These are phyloP conservation scores for Capsella rubella DNA, from an alignment of 441 rosid species.

Conservation along the genomic window DNA sequence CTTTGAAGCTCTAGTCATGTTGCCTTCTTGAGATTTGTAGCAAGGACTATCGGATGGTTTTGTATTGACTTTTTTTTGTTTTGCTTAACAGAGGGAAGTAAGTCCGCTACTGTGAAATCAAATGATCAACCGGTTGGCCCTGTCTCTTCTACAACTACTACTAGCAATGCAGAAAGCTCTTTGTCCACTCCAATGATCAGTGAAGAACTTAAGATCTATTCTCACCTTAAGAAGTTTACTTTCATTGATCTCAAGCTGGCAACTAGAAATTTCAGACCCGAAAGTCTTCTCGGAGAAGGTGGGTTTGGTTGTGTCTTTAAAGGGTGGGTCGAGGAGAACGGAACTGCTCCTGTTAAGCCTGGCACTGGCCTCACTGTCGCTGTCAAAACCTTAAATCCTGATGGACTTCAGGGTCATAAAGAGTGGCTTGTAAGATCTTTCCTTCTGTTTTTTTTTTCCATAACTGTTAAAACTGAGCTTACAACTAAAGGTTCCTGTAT, in stretches of 20 bases:
- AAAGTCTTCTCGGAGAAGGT: constrained; percentile 97
- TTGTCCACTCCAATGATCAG: constrained; percentile 89
- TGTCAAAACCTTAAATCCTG: constrained; percentile 94
- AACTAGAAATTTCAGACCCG: constrained; percentile 96
- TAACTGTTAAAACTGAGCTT: neutral
- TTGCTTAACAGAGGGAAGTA: constrained; percentile 58
- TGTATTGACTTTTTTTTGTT: neutral
- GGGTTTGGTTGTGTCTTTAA: constrained; percentile 98
- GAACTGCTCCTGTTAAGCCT: constrained; percentile 97
- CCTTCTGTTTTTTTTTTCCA: neutral
- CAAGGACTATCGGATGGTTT: constrained; percentile 22
- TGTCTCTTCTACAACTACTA: constrained; percentile 74
- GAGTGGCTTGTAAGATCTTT: constrained; percentile 88
- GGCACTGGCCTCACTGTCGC: constrained; percentile 99
- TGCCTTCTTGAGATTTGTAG: constrained; percentile 7
- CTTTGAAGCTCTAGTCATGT: neutral
- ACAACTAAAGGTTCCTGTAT: constrained; percentile 28
- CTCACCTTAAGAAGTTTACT: constrained; percentile 79
- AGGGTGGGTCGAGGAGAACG: constrained; percentile 99
- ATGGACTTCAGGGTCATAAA: constrained; percentile 98
- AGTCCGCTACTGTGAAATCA: constrained; percentile 69
- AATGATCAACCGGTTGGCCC: constrained; percentile 75
- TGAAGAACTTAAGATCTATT: constrained; percentile 92
- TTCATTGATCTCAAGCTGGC: constrained; percentile 95
- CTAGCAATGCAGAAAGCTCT: constrained; percentile 89